Conservation (phyloP, 1,139 yeast genomes). For the Waltiozyma sp. region DNA sequence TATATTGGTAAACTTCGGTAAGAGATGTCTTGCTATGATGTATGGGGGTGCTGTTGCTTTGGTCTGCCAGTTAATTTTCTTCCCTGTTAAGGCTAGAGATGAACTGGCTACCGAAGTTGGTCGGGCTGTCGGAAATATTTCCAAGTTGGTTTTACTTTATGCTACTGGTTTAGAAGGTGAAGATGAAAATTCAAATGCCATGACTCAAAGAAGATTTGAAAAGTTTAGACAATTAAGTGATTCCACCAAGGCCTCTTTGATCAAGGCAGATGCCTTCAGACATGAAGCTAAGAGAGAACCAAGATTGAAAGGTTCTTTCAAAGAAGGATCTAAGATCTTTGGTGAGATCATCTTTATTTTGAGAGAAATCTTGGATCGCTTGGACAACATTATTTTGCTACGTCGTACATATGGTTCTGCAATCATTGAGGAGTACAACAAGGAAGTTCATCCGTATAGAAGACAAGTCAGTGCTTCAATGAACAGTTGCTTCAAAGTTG, state of each 20-base stretch:
- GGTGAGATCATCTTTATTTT: slow-evolving; percentile 33
- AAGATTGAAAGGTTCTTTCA: slow-evolving; percentile 34
- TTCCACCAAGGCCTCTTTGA: slow-evolving; percentile 28
- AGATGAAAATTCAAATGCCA: slow-evolving; percentile 13
- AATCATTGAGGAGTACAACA: slow-evolving; percentile 31
- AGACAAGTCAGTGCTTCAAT: slow-evolving; percentile 33
- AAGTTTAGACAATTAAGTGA: slow-evolving; percentile 22
- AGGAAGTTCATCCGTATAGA: slow-evolving; percentile 30
- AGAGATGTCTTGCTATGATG: slow-evolving; percentile 37
- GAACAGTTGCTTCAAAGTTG: slow-evolving; percentile 26
- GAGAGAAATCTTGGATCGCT: slow-evolving; percentile 35
- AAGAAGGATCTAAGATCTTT: slow-evolving; percentile 28
- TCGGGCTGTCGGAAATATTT: slow-evolving; percentile 27
- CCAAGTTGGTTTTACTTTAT: slow-evolving; percentile 27
- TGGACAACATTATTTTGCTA: slow-evolving; percentile 33
- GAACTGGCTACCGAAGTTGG: slow-evolving; percentile 31
- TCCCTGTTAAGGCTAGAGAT: slow-evolving; percentile 37
- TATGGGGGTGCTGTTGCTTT: slow-evolving; percentile 38
- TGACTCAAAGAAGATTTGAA: slow-evolving; percentile 20
- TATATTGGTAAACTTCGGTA: slow-evolving; percentile 33
- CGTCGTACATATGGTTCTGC: slow-evolving; percentile 35
- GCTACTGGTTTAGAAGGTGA: slow-evolving; percentile 30
- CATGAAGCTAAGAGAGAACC: slow-evolving; percentile 34
- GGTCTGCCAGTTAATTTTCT: slow-evolving; percentile 31
- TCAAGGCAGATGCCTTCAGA: slow-evolving; percentile 31